Conservation (phyloP, 495 filamentous ascomycete species). For the Physcia stellaris region DNA sequence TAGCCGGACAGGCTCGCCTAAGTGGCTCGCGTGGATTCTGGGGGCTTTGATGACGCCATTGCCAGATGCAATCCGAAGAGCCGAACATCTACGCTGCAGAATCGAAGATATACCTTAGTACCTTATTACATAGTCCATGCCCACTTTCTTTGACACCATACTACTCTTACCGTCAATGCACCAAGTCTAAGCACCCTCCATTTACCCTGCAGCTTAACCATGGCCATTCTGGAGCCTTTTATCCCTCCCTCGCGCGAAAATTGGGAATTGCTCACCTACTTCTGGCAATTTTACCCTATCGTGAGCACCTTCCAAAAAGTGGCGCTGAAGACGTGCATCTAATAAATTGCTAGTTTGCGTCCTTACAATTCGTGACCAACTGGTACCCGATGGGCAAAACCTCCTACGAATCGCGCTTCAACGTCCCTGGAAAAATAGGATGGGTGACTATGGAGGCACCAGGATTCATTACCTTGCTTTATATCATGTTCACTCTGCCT, state of each 20-base stretch:
- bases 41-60: no score
- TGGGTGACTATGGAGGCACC: slow-evolving; percentile 82
- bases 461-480: slow-evolving; percentile 62
- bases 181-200: no score
- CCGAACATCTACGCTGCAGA: no score
- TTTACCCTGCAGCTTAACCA: slow-evolving; percentile 4
- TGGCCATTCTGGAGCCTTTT: slow-evolving; percentile 27
- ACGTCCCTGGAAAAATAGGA: slow-evolving; percentile 74
- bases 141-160: no score
- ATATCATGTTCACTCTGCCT: slow-evolving; percentile 58
- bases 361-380: slow-evolving; percentile 47
- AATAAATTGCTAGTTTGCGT: slow-evolving; percentile 29
- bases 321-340: slow-evolving; percentile 2
- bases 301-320: slow-evolving; percentile 20
- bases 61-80: no score
- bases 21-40: no score
- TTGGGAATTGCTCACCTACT: slow-evolving; percentile 28
- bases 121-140: no score
- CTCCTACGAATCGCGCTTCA: slow-evolving; percentile 55
- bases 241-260: slow-evolving; percentile 35
- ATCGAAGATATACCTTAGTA: no score
- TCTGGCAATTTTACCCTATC: slow-evolving; percentile 34
- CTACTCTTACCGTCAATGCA: no score
- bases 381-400: slow-evolving; percentile 78
- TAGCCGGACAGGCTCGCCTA: no score